These are phyloP conservation scores for Pyrenophora graminea DNA, from an alignment of 2,329 filamentous ascomycete species.

Conservation along the genomic window DNA sequence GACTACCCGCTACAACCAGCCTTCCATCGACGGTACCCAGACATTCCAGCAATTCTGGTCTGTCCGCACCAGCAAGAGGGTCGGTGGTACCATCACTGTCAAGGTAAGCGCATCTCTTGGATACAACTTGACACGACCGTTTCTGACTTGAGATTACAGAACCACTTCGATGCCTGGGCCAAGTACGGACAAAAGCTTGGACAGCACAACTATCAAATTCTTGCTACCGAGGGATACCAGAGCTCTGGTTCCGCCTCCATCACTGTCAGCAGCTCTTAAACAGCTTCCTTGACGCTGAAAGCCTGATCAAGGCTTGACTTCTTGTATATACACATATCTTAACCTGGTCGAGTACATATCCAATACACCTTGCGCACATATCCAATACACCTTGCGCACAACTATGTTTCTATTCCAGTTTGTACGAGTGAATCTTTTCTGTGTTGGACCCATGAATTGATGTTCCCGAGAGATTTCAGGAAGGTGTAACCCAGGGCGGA, in stretches of 20 bases:
- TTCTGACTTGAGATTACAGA: constrained; percentile 19
- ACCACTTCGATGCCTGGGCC: constrained; percentile 61
- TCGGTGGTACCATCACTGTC: constrained; percentile 56
- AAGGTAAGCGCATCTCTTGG: constrained; percentile 12
- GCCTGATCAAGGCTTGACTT: neutral
- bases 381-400: neutral
- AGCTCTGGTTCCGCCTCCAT: constrained; percentile 56
- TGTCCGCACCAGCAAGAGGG: constrained; percentile 56
- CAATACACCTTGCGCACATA: neutral
- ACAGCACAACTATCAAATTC: constrained; percentile 58
- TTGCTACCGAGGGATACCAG: constrained; percentile 60
- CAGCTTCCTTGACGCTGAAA: neutral
- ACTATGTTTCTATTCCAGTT: neutral
- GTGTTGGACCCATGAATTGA: neutral
- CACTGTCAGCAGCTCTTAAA: constrained; percentile 43
- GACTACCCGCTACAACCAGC: constrained; percentile 56
- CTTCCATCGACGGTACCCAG: constrained; percentile 58
- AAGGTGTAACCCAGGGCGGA: neutral
- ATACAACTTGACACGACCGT: neutral
- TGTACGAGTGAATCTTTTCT: neutral
- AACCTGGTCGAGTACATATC: neutral
- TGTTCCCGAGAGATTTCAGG: neutral
- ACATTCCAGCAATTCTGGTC: constrained; percentile 62
- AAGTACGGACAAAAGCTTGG: constrained; percentile 56
- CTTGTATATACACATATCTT: constrained; percentile 3